Evolutionary conservation across 139 green algal genomes (phyloP), one percentile per base, ranked within the genome.

Genomic region (Ettlia oleoabundans): DNA sequence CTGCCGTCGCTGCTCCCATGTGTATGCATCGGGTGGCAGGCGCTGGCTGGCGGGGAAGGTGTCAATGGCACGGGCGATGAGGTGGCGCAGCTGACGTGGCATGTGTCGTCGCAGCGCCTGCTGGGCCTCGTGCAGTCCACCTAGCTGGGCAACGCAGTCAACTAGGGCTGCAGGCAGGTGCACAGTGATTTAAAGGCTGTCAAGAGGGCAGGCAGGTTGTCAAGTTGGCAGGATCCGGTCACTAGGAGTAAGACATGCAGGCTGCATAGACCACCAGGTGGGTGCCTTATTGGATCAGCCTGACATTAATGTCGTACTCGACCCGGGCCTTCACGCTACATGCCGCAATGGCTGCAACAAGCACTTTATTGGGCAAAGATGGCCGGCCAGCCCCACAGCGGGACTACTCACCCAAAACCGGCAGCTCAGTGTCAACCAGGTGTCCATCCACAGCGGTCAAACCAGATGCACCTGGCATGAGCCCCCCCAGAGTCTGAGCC

Each of bases 141-240:
- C 89, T 18, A 93, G 62, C 78, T 88, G 82, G 32, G 81, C 80
- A 1, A 91, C 30, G 75, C 86, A 89, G 35, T 80, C 62, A 43
- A 88, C 81, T 65, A 89, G 30, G 21, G 65, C 70, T 63, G 75
- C 58, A 42, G 38, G 38, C 47, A 58, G 4, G 38, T 4, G 9
- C 4, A 51, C 2, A 35, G 9, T 33, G 6, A 8, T 28, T 9
- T 3, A 10, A 30, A 28, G 43, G 43, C 13, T 53, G 66, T 37
- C 4, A 30, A 70, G 28, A 42, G 37, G 22, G 66, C 37, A 53
- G 32, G 4, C n/a, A n/a, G n/a, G n/a, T n/a, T n/a, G n/a, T n/a
- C n/a, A n/a, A n/a, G n/a, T n/a, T n/a, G n/a, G n/a, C n/a, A n/a
- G n/a, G n/a, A n/a, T n/a, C n/a, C n/a, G n/a, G n/a, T n/a, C n/a